These are phyloP conservation scores for Monilinia vaccinii-corymbosi DNA, from an alignment of 2,329 filamentous ascomycete species.

Conservation along the genomic window DNA sequence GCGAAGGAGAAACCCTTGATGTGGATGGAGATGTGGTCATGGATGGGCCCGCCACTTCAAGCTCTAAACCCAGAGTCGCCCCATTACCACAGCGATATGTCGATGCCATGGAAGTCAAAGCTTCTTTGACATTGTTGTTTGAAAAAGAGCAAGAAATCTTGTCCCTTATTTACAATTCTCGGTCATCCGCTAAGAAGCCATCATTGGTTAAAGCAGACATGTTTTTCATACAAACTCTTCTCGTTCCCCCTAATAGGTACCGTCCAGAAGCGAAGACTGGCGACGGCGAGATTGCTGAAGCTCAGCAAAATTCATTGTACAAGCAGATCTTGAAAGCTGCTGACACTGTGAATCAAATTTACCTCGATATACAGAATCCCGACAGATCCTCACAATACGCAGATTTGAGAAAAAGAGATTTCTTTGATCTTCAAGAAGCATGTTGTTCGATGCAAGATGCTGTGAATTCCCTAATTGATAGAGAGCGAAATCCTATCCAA, in stretches of 20 bases:
- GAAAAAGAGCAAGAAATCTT: conserved; percentile 79
- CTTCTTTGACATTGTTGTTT: conserved; percentile 70
- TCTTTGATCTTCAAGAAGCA: conserved; percentile 69
- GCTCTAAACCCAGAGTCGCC: conserved; percentile 32
- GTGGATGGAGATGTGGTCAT: conserved; percentile 50
- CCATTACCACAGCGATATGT: conserved; percentile 60
- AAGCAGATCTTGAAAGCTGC: conserved; percentile 73
- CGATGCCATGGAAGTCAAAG: conserved; percentile 73
- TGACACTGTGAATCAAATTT: conserved; percentile 63
- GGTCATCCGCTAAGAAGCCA: conserved; percentile 45
- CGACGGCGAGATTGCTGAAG: conserved; percentile 73
- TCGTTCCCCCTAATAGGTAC: conserved; percentile 89
- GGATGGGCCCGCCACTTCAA: conserved; percentile 33
- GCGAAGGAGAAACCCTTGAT: conserved; percentile 39
- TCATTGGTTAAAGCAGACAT: conserved; percentile 66
- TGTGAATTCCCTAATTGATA: conserved; percentile 89
- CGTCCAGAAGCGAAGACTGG: conserved; percentile 80
- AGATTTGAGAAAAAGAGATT: conserved; percentile 45
- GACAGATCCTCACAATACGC: conserved; percentile 15
- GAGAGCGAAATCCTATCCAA: conserved; percentile 73
- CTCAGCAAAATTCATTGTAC: conserved; percentile 80
- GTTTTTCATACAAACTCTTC: conserved; percentile 82
- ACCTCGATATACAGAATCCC: conserved; percentile 48
- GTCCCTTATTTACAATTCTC: conserved; percentile 74
- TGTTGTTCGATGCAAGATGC: conserved; percentile 79